Conservation (phyloP, 805 yeast genomes). For the Suhomyces tanzawaensis region DNA sequence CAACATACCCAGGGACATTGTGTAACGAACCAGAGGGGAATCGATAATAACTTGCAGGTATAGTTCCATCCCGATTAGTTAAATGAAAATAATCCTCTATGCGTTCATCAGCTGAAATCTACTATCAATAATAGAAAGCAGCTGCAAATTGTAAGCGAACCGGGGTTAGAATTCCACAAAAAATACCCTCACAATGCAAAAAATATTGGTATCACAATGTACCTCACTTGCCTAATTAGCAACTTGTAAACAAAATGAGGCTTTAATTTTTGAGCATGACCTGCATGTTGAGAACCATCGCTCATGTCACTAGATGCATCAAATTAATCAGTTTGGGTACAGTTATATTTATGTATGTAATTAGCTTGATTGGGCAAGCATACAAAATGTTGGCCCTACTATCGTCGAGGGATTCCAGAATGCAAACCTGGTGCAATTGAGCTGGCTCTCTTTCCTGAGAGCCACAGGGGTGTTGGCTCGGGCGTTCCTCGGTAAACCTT, state of each 20-base stretch:
- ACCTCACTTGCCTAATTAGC: neutral
- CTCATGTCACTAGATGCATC: neutral
- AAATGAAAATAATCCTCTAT: constrained; percentile 3
- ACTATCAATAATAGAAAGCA: neutral
- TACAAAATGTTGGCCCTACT: too few relatives aligned
- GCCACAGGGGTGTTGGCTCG: too few relatives aligned
- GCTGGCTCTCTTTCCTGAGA: too few relatives aligned
- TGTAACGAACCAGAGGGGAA: neutral
- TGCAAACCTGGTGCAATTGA: too few relatives aligned
- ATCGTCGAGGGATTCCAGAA: too few relatives aligned
- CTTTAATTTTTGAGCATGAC: neutral
- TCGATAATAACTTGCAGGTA: neutral
- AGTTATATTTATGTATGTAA: neutral
- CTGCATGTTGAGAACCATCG: neutral
- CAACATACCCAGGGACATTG: neutral
- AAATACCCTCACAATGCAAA: neutral
- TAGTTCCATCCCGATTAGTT: constrained; percentile 4
- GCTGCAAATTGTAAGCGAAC: constrained; percentile 2
- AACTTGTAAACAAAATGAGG: constrained; percentile 1
- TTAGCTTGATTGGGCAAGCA: neutral
- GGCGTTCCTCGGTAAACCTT: too few relatives aligned
- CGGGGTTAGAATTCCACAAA: neutral
- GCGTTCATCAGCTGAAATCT: neutral
- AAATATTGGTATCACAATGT: neutral
- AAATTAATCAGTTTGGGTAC: neutral